phyloP scores from a whole-genome alignment of 768 basidiomycete species.

The Lentinula boryana region DNA sequence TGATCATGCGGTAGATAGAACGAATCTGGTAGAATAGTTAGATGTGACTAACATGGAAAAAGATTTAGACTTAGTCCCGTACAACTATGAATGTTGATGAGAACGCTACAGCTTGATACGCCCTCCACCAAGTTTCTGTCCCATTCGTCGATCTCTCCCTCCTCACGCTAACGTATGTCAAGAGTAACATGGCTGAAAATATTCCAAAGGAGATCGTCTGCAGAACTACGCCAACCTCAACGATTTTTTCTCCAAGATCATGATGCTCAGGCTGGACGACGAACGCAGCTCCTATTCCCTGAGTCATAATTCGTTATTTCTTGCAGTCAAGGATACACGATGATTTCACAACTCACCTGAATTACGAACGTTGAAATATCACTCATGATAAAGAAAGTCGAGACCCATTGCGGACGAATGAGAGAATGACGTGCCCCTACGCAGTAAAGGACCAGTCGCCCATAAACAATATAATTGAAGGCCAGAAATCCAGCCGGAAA shows the following conservation, averaged over 20 bases:
- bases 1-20: slow-evolving; percentile 21
- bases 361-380: slow-evolving; percentile 20
- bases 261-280: slow-evolving; percentile 5
- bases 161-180: slow-evolving; percentile 11
- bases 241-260: slow-evolving; percentile 11
- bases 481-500: slow-evolving; percentile 23
- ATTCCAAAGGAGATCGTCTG: slow-evolving; percentile 20
- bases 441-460: slow-evolving; percentile 16
- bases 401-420: slow-evolving; percentile 19
- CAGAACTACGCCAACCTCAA: slow-evolving; percentile 18
- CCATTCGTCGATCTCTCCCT: slow-evolving; percentile 4
- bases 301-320: not conserved
- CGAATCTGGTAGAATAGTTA: slow-evolving; percentile 14
- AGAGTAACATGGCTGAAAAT: slow-evolving; percentile 12
- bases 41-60: not conserved
- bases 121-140: slow-evolving; percentile 12
- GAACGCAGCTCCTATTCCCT: slow-evolving; percentile 20
- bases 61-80: not conserved
- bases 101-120: slow-evolving; percentile 17
- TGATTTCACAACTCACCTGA: slow-evolving; percentile 14
- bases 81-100: slow-evolving; percentile 20
- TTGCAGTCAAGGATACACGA: not conserved
- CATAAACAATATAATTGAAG: slow-evolving; percentile 26
- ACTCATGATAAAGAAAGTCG: slow-evolving; percentile 18
- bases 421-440: slow-evolving; percentile 14